Base-by-base conservation (phyloP, 805 yeast genomes). In the Candida alai region DNA sequence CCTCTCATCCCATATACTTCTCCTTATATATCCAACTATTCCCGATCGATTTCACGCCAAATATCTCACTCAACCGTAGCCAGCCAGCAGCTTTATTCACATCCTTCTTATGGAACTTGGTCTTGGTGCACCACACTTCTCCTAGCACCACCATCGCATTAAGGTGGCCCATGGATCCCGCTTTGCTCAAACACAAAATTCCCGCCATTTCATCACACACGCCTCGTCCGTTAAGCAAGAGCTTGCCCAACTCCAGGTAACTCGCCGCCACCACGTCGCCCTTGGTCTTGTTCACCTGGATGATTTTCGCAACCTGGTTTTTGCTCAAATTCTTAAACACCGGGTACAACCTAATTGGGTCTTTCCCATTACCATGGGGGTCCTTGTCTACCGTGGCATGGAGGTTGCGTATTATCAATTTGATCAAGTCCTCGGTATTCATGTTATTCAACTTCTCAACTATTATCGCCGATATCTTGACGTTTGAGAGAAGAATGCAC, bases 21-120 rank as follows among this genome's bases (percentile, higher is more conserved):
- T 75, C 76, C 54, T 80, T 82, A 59, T 80, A 76, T 22, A 82
- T 80, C 90, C 90, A 83, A 40, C 78, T 74, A 37, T 80, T 77
- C 1, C 88, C 89, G 17, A 78, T 71, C 36, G 78, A 58, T 43
- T 68, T 71, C 15, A 71, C 72, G 3, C 88, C 88, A 43, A 70
- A 68, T 19, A 68, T 58, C 34, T 78, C 87, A 11, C 85, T 82
- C 20, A 76, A 57, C 26, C 89, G 65, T 37, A 76, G 72, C 80
- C 88, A 80, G 9, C 78, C 75, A 2, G 89, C 84, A 3, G 90
- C 85, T 47, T 73, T 62, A 29, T 58, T 54, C 31, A 69, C 52
- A 50, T 84, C 84, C 46, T 75, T 78, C 55, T 76, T 76, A 35
- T 76, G 67, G 8, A 56, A 52, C 42, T 65, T 66, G 2, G 81